phyloP scores from a whole-genome alignment of 306 rosid genomes.

The Acacia crassicarpa region DNA sequence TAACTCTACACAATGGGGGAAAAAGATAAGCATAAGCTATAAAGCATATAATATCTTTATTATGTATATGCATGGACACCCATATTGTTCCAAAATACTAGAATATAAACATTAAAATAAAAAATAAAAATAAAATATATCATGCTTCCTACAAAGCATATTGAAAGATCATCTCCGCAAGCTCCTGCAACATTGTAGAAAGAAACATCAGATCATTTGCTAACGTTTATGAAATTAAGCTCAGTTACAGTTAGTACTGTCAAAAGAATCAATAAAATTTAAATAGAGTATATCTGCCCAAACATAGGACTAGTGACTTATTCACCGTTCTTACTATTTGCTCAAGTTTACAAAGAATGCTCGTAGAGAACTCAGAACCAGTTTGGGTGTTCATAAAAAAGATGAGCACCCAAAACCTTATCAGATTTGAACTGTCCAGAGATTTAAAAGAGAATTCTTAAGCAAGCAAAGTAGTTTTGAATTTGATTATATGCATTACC shows the following conservation, averaged over 20 bases:
- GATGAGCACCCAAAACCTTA: too few species aligned
- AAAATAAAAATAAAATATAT: too few species aligned
- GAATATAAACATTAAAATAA: too few species aligned
- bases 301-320: neutral
- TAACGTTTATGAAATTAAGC: too few species aligned
- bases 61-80: too few species aligned
- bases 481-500: conserved; percentile 42
- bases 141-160: conserved; percentile 51
- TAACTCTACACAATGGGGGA: too few species aligned
- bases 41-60: too few species aligned
- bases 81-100: too few species aligned
- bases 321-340: neutral
- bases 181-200: conserved; percentile 70
- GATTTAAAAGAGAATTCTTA: neutral
- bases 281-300: conserved; percentile 49
- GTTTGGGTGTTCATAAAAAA: too few species aligned
- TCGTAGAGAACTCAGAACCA: neutral
- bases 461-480: neutral
- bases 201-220: neutral
- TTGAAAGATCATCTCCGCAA: conserved; percentile 93
- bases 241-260: neutral
- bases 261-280: conserved; percentile 32
- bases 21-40: too few species aligned
- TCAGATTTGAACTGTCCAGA: too few species aligned
- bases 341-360: neutral